Evolutionary conservation across 441 rosid genomes (phyloP), one percentile per base, ranked within the genome.

Genomic region (Populus hybrid): DNA sequence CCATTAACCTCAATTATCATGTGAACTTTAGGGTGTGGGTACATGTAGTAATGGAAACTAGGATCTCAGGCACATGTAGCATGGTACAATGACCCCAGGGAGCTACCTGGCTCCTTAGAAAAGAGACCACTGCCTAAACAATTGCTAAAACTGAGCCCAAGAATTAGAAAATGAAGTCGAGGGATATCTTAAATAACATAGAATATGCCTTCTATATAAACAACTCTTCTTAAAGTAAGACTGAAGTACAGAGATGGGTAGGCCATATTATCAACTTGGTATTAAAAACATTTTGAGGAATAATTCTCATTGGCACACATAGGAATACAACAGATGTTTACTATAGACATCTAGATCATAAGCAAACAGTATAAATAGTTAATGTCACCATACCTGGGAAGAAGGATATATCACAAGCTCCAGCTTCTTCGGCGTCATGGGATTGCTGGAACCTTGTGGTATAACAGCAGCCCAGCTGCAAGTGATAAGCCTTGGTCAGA

Each of bases 391-490:
- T 34, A 90, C 94, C 89, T 86, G 86, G 74, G 79, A 68, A 73
- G 81, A 76, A 79, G 86, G 46, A 82, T 90, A 90, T 46, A 87
- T 87, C 53, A 84, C 85, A 81, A 90, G 83, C 82, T 90, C 88
- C 78, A 87, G 73, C 78, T 82, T 85, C 65, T 73, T 78, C 50
- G 89, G 89, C 80, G 81, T 83, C 64, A 34, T 34, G 69, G 83
- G 82, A 80, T 87, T 83, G 73, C 78, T 79, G 70, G 88, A 74
- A 74, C 88, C 85, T 50, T 87, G 85, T 5, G 91, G 91, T 79
- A 82, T 67, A 75, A 88, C 84, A 40, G 85, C 89, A 75, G 74
- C 88, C 91, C 91, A 90, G 70, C 92, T 89, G 87, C 81, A 85
- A 72, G 69, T 50, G 71, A 76, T 14, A 32, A 73, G 35, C 53